Evolutionary conservation across 352 stramenopile genomes (phyloP).

Genomic region (Phytophthora lateralis): DNA sequence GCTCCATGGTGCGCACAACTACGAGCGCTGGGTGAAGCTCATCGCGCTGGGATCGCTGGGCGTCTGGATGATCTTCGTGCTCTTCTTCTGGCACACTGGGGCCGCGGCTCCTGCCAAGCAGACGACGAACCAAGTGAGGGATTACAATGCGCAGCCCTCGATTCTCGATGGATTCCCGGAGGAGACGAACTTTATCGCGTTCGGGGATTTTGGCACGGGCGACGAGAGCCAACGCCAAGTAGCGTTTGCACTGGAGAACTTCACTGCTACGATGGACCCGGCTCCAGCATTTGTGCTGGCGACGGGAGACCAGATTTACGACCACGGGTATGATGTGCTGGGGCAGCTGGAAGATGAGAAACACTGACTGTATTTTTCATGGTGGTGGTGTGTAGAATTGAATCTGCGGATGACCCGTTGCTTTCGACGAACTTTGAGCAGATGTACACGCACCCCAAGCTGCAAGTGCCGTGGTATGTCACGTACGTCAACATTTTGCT

Average conservation of each 20-base stretch:
- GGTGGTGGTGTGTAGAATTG: conserved; percentile 44
- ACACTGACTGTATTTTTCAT: conserved; percentile 2
- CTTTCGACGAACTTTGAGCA: conserved; percentile 80
- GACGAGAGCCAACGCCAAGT: conserved; percentile 64
- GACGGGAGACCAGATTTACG: conserved; percentile 88
- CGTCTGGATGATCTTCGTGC: conserved; percentile 65
- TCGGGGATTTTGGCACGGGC: conserved; percentile 85
- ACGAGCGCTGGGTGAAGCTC: conserved; percentile 70
- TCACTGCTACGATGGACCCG: conserved; percentile 59
- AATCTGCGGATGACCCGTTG: conserved; percentile 57
- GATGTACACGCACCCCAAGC: conserved; percentile 73
- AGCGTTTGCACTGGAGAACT: conserved; percentile 63
- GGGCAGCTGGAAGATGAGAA: background rate
- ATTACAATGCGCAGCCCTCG: conserved; percentile 31
- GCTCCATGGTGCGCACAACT: conserved; percentile 33
- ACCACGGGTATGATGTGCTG: conserved; percentile 58
- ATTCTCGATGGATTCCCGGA: conserved; percentile 55
- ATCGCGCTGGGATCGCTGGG: conserved; percentile 55
- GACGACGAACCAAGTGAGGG: conserved; percentile 6
- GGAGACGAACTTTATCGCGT: conserved; percentile 76
- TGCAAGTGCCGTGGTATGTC: conserved; percentile 87
- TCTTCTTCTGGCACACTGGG: conserved; percentile 50
- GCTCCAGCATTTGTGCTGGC: conserved; percentile 79
- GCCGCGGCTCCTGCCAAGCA: conserved; percentile 18
- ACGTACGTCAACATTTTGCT: conserved; percentile 48